These are phyloP conservation scores for Hypoxylon fuscum DNA, from an alignment of 495 filamentous ascomycete species.

Conservation along the genomic window DNA sequence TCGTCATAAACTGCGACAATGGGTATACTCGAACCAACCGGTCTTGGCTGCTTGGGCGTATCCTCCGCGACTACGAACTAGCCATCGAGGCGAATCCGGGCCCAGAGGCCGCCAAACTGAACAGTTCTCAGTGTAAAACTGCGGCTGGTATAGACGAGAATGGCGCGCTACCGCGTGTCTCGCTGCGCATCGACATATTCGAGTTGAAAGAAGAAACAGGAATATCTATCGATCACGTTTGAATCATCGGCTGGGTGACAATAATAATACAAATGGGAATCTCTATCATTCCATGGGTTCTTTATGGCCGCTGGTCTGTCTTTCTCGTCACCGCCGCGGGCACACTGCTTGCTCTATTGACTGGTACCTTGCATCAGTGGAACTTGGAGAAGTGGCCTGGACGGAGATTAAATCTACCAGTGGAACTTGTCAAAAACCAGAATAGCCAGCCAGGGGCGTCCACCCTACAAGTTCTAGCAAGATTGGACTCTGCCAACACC, in stretches of 20 bases:
- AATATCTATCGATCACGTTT: background rate
- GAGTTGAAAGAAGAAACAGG: too few relatives aligned
- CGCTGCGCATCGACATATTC: slow-evolving; percentile 1
- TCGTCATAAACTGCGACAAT: slow-evolving; percentile 55
- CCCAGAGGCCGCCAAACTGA: too few relatives aligned
- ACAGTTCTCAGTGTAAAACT: too few relatives aligned
- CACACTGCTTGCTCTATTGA: background rate
- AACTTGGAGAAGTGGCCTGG: background rate
- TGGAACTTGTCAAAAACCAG: too few relatives aligned
- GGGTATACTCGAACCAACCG: slow-evolving; percentile 55
- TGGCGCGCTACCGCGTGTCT: too few relatives aligned
- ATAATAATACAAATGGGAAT: background rate
- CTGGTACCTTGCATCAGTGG: background rate
- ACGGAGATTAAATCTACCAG: background rate
- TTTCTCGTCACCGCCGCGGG: background rate
- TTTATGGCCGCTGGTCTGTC: background rate
- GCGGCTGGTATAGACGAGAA: too few relatives aligned
- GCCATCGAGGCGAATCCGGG: too few relatives aligned
- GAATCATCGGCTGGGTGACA: background rate
- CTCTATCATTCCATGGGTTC: background rate
- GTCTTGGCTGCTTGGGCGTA: slow-evolving; percentile 60
- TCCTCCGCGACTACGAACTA: slow-evolving; percentile 62
- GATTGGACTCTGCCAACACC: too few relatives aligned
- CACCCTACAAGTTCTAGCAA: too few relatives aligned
- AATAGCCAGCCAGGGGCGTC: too few relatives aligned